Base-by-base conservation (phyloP, 331 rosid species). In the Rosa hybrid region DNA sequence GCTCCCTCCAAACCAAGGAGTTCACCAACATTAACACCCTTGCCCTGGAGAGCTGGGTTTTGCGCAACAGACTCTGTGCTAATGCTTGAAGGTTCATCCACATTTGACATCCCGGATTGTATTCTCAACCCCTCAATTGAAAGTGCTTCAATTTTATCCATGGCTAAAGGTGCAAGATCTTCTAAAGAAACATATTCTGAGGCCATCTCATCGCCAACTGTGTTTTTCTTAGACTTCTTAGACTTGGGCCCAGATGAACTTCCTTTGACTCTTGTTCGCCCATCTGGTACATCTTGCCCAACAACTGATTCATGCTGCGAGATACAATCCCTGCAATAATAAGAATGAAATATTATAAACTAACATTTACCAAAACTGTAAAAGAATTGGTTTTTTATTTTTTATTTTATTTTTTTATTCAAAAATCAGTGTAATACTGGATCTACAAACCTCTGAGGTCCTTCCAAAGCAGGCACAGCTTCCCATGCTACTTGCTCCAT, bases 71-170 rank as follows among this genome's bases (percentile, higher is more conserved):
- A 85, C 76, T 90, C 80, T 16, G 94, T 85, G 76, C 87, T 68
- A 73, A 96, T 93, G 85, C 91, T 93, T 68, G 96, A 92, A 23
- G 99, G 94, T 65, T 94, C 97, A 25, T 93, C 96, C 69, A 80
- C 97, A 76, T 88, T 87, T 0, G 98, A 90, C 98, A 91, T 88
- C 72, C 98, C 99, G 0, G 98, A 93, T 84, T 96, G 99, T 84
- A 96, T 91, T 90, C 97, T 91, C 90, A 96, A 87, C 59, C 99
- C 99, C 81, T 96, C 99, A 73, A 96, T 82, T 54, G 99, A 96
- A 84, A 96, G 99, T 14, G 98, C 99, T 90, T 96, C 99, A 54
- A 96, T 96, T 88, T 96, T 96, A 86, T 96, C 90, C 98, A 93
- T 90, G 71, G 98, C 99, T 80, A 93, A 70, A 44, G 98, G 99